Base-by-base conservation (phyloP, 768 basidiomycete species). In the Amanita fuliginea region DNA sequence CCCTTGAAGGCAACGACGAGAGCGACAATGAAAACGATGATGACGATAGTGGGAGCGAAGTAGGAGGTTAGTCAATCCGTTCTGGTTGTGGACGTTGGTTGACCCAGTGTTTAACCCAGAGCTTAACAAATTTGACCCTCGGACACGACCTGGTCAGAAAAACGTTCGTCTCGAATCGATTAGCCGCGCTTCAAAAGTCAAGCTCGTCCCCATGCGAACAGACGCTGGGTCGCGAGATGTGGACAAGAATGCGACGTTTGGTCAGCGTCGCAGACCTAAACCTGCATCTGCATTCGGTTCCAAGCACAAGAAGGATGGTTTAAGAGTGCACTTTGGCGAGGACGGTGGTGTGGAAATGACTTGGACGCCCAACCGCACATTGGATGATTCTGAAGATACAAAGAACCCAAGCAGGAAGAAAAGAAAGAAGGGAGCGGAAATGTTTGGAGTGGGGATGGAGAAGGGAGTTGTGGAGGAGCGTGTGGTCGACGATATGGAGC, bases 381-480 rank as follows among this genome's bases (percentile, higher is more conserved):
- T 56, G n/a, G 59, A 57, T 48, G 62, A 59, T 45, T 56, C 55
- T 51, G 61, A 50, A 37, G 36, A 44, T 44, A 37, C 58, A 48
- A 59, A 54, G 18, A 58, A 64, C 60, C 66, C 61, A 44, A 67
- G 63, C 55, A 58, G 65, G 58, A 58, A 57, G 44, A 45, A 50
- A 41, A 61, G 64, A 55, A 68, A 74, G 58, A 83, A 78, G 62
- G 83, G 80, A 22, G 77, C 82, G 37, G 89, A 93, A 64, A 66
- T 65, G 40, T 94, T 95, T 59, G 93, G 92, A 22, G 86, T 81
- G 39, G 92, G 93, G 19, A 69, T 98, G 81, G 91, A 96, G 71
- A 83, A 74, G 57, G 90, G 89, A 1, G 75, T 77, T 2, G 71
- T 69, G 42, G 77, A 76, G 35, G 63, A 67, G 8, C 67, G 64